Evolutionary conservation across 768 basidiomycete species (phyloP), one percentile per base, ranked within the genome.

Genomic region (Hysterangium stoloniferum): DNA sequence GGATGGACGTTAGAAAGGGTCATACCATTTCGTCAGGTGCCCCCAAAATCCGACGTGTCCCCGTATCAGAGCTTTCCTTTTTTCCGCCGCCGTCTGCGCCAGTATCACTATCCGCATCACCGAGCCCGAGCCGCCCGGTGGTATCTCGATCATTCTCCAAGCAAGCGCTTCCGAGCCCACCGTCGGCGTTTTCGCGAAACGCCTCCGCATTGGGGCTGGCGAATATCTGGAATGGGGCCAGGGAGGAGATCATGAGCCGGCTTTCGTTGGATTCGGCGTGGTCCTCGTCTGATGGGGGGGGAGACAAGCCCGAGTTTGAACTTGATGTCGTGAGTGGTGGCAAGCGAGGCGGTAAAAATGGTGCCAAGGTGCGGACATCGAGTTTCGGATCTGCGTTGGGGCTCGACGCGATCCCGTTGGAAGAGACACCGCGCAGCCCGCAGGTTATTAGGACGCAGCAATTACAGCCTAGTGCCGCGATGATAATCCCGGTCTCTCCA

Each of bases 241-340:
- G 76, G 75, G 76, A 80, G 54, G 74, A 72, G 33, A 74, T 80
- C 43, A 72, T 77, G 19, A 70, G 75, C 6, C 69, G 78, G 12
- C 63, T 80, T 34, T 80, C 78, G 6, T 71, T 78, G 32, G 78
- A 80, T 48, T 73, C 74, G 36, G 27, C n/a, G 29, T 29, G 38
- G 22, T 15, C 28, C n/a, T 51, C 49, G 12, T 51, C 49, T 8
- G 49, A 51, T n/a, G 20, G 38, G 13, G 29, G 27, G n/a, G 49
- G 43, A 15, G 49, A 51, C n/a, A n/a, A n/a, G 32, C 44, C 20
- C 22, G 44, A 45, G 13, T 13, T 45, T 2, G 44, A 45, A 19
- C 20, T 45, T 20, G 29, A 45, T 29, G 31, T 45, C 19, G 44
- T 45, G n/a, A n/a, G n/a, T n/a, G n/a, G n/a, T n/a, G n/a, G n/a